A percentile compares a stretch with the other conserved stretches of the same genome.
These are phyloP conservation scores for Suillus placidus DNA, from an alignment of 768 basidiomycete genomes.

Conservation along the genomic window DNA sequence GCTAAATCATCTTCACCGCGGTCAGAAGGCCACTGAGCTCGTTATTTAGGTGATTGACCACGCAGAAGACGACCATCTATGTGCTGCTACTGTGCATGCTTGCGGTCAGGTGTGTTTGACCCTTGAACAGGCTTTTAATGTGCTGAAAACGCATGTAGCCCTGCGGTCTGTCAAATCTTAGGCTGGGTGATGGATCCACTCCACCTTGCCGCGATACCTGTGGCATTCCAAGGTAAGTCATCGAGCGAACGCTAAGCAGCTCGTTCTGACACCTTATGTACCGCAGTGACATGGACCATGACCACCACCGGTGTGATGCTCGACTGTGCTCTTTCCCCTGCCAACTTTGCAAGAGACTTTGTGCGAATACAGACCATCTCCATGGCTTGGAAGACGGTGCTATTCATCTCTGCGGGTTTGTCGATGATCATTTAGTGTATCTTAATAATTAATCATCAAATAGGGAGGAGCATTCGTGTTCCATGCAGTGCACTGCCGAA, in stretches of 20 bases:
- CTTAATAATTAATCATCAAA: background rate
- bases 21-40: background rate
- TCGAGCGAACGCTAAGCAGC: background rate
- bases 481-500: constrained; percentile 40
- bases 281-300: constrained; percentile 48
- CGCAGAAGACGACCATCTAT: constrained; percentile 51
- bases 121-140: background rate
- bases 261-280: background rate
- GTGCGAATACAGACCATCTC: constrained; percentile 50
- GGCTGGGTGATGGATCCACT: constrained; percentile 27
- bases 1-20: constrained; percentile 1
- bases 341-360: constrained; percentile 57
- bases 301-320: constrained; percentile 49
- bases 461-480: constrained; percentile 57
- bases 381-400: constrained; percentile 46
- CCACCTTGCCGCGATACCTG: constrained; percentile 49
- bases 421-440: constrained; percentile 12
- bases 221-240: constrained; percentile 42
- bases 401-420: constrained; percentile 61
- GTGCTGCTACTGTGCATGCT: constrained; percentile 53
- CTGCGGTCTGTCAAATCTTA: constrained; percentile 41
- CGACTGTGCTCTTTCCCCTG: constrained; percentile 57
- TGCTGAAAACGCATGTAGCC: constrained; percentile 32
- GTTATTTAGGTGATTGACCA: constrained; percentile 50
- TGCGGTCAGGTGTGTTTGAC: constrained; percentile 51